Evolutionary conservation across 306 rosid genomes (phyloP), one percentile per base, ranked within the genome.

Genomic region (Cicer chorassanicum): DNA sequence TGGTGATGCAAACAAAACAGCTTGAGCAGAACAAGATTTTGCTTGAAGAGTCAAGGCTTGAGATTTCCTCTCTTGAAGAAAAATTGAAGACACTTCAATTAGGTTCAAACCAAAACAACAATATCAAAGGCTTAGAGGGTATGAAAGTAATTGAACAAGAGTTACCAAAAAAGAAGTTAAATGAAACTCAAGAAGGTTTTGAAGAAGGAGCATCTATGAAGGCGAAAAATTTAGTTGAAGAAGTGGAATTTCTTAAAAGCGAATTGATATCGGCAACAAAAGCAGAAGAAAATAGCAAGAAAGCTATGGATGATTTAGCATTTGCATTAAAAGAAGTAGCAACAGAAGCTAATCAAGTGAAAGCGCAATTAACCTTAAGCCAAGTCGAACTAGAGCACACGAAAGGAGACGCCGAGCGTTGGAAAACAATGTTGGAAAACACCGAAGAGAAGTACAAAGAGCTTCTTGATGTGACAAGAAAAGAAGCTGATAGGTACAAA

Each of bases 271-370:
- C 54, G 14, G 90, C 96, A 11, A 81, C 74, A 0, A 84, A 70
- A 7, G 97, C 96, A 7, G 98, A 94, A 68, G 96, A 87, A 75
- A 91, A 86, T 42, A 82, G 86, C 85, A 88, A 88, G 79, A 88
- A 77, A 67, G 98, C 98, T 0, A 81, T 94, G 89, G 98, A 94
- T 76, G 97, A 91, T 80, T 82, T 94, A 39, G 98, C 97, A 16
- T 72, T 85, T 19, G 98, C 89, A 9, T 57, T 94, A 3, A 94
- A 91, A 78, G 98, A 94, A 78, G 98, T 94, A 2, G 95, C 94
- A 8, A 81, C 93, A 7, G 98, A 94, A 79, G 89, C 92, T 6
- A 87, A 68, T 4, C 89, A 84, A 44, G 82, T 79, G 59, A 91
- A 91, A 9, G 87, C 87, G 9, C 77, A 84, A 70, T 66, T 87